Conservation (phyloP, 2,329 filamentous ascomycete genomes). For the Colletotrichum magnum region DNA sequence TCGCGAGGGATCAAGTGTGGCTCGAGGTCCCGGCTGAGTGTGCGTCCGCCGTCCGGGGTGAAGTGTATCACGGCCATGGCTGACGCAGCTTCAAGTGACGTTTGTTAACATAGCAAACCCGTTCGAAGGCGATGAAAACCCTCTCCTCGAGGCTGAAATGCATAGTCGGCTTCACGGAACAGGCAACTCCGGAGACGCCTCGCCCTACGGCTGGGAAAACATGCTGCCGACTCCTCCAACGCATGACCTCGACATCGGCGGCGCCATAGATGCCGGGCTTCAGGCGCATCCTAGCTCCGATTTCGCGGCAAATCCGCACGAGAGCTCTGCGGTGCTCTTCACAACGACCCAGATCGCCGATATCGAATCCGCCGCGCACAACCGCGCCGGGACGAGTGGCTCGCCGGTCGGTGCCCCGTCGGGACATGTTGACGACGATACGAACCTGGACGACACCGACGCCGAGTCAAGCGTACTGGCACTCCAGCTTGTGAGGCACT, state of each 20-base stretch:
- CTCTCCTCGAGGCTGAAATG: not conserved
- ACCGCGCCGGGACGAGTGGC: no score
- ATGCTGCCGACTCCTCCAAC: not conserved
- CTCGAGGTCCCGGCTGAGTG: slow-evolving; percentile 6
- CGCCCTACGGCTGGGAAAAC: not conserved
- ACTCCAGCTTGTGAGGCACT: slow-evolving; percentile 14
- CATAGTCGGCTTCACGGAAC: not conserved
- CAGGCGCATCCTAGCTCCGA: not conserved
- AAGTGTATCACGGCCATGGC: no score
- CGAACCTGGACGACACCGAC: not conserved
- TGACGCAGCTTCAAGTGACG: not conserved
- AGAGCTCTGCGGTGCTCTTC: not conserved
- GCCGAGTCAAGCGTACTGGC: slow-evolving; percentile 7
- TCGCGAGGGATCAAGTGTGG: slow-evolving; percentile 5
- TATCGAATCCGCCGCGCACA: not conserved
- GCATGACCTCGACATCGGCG: not conserved
- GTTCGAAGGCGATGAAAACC: not conserved
- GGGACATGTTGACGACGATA: not conserved
- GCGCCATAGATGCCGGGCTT: no score
- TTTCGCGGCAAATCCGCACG: not conserved
- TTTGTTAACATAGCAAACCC: slow-evolving; percentile 5
- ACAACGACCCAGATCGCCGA: not conserved
- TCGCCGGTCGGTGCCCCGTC: not conserved
- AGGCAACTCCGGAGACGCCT: not conserved
- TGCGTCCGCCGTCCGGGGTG: not conserved